Evolutionary conservation across 176 grass and related monocot genomes (phyloP).

Genomic region (Panicum miliaceum): DNA sequence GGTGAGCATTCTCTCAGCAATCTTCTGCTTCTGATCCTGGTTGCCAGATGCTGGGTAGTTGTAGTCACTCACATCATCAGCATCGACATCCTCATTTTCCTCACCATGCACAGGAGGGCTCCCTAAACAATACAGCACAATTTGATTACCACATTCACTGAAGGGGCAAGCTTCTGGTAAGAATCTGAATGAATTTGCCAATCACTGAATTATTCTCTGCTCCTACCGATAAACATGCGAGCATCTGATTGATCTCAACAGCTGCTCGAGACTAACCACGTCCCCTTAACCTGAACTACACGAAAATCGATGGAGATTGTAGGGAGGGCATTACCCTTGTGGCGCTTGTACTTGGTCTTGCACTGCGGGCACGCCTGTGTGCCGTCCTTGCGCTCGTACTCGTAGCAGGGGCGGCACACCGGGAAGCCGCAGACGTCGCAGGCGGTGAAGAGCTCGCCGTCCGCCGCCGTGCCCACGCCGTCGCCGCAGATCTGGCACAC

Average conservation of each 20-base stretch:
- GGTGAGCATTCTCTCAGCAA: constrained; percentile 87
- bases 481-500: constrained; percentile 96
- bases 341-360: constrained; percentile 96
- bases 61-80: constrained; percentile 77
- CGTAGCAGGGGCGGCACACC: constrained; percentile 90
- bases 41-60: constrained; percentile 63
- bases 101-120: constrained; percentile 73
- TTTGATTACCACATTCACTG: background rate
- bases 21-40: constrained; percentile 82
- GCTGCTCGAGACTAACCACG: background rate
- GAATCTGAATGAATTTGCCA: background rate
- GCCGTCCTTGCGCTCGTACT: constrained; percentile 89
- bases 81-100: constrained; percentile 72
- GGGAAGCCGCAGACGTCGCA: constrained; percentile 88
- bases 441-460: constrained; percentile 83
- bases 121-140: constrained; percentile 49
- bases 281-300: background rate
- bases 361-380: constrained; percentile 89
- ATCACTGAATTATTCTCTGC: background rate
- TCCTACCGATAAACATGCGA: background rate
- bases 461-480: constrained; percentile 70
- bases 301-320: background rate
- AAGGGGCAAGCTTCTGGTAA: background rate
- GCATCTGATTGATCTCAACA: background rate
- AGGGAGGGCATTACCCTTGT: constrained; percentile 64